A percentile compares a stretch with the other conserved stretches of the same genome.
Conservation (phyloP, 129 eudicot genomes). For the Mikania micrantha region DNA sequence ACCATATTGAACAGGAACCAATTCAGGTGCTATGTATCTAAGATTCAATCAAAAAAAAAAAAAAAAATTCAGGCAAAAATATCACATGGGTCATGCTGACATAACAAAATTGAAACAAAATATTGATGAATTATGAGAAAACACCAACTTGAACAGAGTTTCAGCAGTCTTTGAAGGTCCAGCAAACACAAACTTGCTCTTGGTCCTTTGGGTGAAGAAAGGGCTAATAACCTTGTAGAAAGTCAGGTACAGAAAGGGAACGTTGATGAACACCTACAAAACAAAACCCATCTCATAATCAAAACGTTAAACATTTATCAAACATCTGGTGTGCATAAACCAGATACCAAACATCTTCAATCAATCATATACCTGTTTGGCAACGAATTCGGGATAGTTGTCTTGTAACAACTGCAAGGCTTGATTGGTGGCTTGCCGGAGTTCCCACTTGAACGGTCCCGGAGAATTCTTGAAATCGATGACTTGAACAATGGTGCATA, state of each 20-base stretch:
- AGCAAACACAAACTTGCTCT: conserved; percentile 93
- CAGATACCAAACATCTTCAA: background rate
- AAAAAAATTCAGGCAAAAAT: too few species aligned
- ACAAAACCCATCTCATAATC: background rate
- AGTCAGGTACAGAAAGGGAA: conserved; percentile 81
- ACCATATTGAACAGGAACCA: conserved; percentile 85
- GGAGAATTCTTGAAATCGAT: conserved; percentile 82
- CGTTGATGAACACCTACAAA: conserved; percentile 77
- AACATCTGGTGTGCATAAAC: conserved; percentile 1
- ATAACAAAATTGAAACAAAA: background rate
- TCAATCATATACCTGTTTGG: conserved; percentile 65
- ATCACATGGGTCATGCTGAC: background rate
- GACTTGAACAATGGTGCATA: conserved; percentile 61
- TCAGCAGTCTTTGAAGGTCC: conserved; percentile 88
- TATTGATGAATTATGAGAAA: background rate
- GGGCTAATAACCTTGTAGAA: conserved; percentile 79
- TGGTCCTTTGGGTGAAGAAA: conserved; percentile 80
- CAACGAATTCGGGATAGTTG: conserved; percentile 89
- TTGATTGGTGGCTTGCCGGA: conserved; percentile 65
- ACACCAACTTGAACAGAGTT: conserved; percentile 71
- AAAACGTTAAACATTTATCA: background rate
- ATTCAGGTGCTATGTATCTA: conserved; percentile 85
- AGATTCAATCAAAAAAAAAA: background rate
- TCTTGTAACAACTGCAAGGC: conserved; percentile 92
- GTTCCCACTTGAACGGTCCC: conserved; percentile 65